Conservation (phyloP, 345 rosid genomes). For the Hypericum perforatum region DNA sequence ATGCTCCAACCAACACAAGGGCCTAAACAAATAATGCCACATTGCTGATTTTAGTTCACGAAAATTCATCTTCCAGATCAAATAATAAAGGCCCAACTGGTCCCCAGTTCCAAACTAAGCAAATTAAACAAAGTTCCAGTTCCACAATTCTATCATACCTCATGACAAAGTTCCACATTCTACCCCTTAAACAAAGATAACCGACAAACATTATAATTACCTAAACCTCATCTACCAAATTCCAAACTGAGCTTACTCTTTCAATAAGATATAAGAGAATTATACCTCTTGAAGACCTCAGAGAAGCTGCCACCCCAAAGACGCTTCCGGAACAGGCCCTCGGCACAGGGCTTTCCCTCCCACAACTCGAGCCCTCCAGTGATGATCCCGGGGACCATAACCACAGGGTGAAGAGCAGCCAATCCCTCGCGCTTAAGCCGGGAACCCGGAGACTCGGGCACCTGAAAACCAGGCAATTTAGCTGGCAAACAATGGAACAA, state of each 20-base stretch:
- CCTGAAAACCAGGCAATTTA: conserved; percentile 39
- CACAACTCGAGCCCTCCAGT: conserved; percentile 72
- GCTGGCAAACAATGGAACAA: conserved; percentile 40
- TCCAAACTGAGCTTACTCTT: too few species aligned
- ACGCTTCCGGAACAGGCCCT: conserved; percentile 61
- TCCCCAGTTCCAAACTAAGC: too few species aligned
- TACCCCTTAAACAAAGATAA: too few species aligned
- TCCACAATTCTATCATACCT: too few species aligned
- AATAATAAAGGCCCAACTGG: background rate
- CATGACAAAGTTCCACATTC: too few species aligned
- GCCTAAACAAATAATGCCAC: conserved; percentile 25
- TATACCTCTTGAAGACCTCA: conserved; percentile 49
- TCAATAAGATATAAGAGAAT: background rate
- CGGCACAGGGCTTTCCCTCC: conserved; percentile 67
- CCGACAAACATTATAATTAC: too few species aligned
- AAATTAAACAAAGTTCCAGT: too few species aligned
- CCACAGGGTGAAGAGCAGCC: conserved; percentile 54
- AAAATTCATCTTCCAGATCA: background rate
- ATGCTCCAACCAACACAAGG: conserved; percentile 69
- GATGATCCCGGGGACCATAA: conserved; percentile 67
- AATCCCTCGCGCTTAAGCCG: conserved; percentile 53
- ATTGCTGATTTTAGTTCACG: background rate
- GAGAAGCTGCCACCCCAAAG: conserved; percentile 73
- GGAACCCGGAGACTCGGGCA: conserved; percentile 42
- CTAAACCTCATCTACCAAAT: too few species aligned